Evolutionary conservation across 1,139 yeast species (phyloP), one percentile per base, ranked within the genome.

Genomic region (Hyphopichia pseudoburtonii): DNA sequence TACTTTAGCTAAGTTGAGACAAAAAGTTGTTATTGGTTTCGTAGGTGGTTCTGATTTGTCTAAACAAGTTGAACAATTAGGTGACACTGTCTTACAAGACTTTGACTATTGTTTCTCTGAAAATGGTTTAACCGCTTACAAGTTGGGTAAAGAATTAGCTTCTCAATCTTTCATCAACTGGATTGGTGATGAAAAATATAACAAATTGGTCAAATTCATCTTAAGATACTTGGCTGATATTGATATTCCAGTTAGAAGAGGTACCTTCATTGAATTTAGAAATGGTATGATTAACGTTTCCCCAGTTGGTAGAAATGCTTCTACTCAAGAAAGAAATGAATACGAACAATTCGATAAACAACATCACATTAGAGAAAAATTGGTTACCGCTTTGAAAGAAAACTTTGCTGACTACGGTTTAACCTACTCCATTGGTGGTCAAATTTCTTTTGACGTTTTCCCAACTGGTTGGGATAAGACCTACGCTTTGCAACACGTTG

Each of bases 381-480:
- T 92, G 76, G 97, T 92, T 48, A 70, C 69, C 38, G 97, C 96
- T 36, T 78, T 92, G 60, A 85, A 78, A 68, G 76, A 80, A 61
- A 78, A 83, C 55, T 92, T 92, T 75, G 66, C 92, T 42, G 94
- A 90, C 65, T 74, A 72, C 56, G 86, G 84, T 37, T 78, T 92
- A 62, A 90, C 97, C 50, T 94, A 86, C 78, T 92, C 98, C 41
- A 92, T 92, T 52, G 98, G 97, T 65, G 99, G 99, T 52, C 97
- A 92, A 77, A 92, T 92, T 65, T 92, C 98, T 34, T 92, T 92
- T 59, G 99, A 92, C 59, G 98, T 92, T 50, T 92, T 92, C 90
- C 99, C 99, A 71, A 86, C 96, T 48, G 99, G 99, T 58, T 92
- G 99, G 99, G 98, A 92, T 69, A 92, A 94, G 80, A 94, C 98